Percentiles rank a stretch among this genome's conserved stretches.
These are phyloP conservation scores for Pseudonitzschia delicatissima DNA, from an alignment of 108 stramenopile genomes.

Conservation along the genomic window DNA sequence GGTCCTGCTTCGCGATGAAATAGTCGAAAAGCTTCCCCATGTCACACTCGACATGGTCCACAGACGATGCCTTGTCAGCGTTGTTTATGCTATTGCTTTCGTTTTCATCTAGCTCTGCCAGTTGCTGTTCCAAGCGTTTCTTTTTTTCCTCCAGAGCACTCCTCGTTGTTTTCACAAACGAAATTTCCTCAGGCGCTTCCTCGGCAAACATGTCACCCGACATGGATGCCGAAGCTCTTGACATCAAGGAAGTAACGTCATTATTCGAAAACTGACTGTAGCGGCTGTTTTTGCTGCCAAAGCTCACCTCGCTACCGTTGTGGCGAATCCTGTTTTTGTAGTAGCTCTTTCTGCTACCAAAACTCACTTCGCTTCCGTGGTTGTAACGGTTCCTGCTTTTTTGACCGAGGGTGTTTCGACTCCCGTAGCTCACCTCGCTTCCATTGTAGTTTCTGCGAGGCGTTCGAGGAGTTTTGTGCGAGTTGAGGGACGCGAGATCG, in stretches of 20 bases:
- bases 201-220: conserved; percentile 8
- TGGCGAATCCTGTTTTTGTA: too few relatives aligned
- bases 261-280: conserved; percentile 3
- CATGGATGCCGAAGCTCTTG: conserved; percentile 13
- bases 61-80: conserved; percentile 15
- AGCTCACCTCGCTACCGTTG: conserved; percentile 2
- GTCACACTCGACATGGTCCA: conserved; percentile 24
- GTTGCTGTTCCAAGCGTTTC: conserved; percentile 37
- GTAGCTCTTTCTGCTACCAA: too few relatives aligned
- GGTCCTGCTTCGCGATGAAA: conserved; percentile 14
- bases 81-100: conserved; percentile 18
- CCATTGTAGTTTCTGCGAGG: neutral
- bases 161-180: conserved; percentile 11
- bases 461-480: neutral
- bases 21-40: conserved; percentile 15
- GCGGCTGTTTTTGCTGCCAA: conserved; percentile 12
- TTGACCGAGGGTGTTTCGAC: too few relatives aligned
- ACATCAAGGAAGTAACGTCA: neutral
- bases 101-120: conserved; percentile 19
- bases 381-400: too few relatives aligned
- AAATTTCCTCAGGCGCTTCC: conserved; percentile 4
- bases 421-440: conserved; percentile 10
- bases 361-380: too few relatives aligned
- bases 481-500: conserved; percentile 69
- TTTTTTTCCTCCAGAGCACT: conserved; percentile 22